phyloP scores from a whole-genome alignment of 305 asterid genomes.

The Plantago coronopus region DNA sequence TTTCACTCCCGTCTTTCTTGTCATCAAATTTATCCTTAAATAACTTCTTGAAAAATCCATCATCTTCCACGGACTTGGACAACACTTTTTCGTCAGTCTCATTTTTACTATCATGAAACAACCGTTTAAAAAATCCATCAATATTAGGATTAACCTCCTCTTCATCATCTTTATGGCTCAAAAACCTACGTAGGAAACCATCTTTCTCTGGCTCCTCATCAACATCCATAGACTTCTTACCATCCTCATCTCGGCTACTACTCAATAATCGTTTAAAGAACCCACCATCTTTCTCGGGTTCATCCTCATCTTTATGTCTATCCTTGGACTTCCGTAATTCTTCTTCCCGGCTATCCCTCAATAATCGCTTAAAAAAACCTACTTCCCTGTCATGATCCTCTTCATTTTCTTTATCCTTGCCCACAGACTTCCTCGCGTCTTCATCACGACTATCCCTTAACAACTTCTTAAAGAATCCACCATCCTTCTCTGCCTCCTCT shows the following conservation, averaged over 20 bases:
- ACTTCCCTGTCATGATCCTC: slow-evolving; percentile 67
- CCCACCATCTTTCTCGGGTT: slow-evolving; percentile 58
- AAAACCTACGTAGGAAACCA: slow-evolving; percentile 50
- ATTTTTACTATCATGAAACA: slow-evolving; percentile 67
- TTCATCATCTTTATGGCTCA: slow-evolving; percentile 44
- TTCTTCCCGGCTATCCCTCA: slow-evolving; percentile 73
- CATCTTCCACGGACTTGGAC: slow-evolving; percentile 60
- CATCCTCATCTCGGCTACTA: slow-evolving; percentile 59
- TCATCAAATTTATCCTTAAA: slow-evolving; percentile 70
- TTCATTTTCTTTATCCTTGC: slow-evolving; percentile 49
- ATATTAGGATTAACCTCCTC: slow-evolving; percentile 55
- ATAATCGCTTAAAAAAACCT: slow-evolving; percentile 69
- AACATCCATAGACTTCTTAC: slow-evolving; percentile 43
- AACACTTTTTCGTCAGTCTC: slow-evolving; percentile 51
- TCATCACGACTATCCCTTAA: slow-evolving; percentile 71
- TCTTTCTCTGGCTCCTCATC: slow-evolving; percentile 51
- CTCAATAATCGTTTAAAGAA: slow-evolving; percentile 70
- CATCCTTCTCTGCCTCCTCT: slow-evolving; percentile 68
- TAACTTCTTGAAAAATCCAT: slow-evolving; percentile 62
- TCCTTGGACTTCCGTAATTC: slow-evolving; percentile 45
- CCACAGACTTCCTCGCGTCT: slow-evolving; percentile 44
- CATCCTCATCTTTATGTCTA: slow-evolving; percentile 55
- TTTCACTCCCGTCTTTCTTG: slow-evolving; percentile 57
- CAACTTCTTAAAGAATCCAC: slow-evolving; percentile 66
- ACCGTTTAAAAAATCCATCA: slow-evolving; percentile 64